A percentile compares a stretch with the other conserved stretches of the same genome.
Conservation (phyloP, 1,284 basidiomycete species). For the Ustilago vetiveriae region DNA sequence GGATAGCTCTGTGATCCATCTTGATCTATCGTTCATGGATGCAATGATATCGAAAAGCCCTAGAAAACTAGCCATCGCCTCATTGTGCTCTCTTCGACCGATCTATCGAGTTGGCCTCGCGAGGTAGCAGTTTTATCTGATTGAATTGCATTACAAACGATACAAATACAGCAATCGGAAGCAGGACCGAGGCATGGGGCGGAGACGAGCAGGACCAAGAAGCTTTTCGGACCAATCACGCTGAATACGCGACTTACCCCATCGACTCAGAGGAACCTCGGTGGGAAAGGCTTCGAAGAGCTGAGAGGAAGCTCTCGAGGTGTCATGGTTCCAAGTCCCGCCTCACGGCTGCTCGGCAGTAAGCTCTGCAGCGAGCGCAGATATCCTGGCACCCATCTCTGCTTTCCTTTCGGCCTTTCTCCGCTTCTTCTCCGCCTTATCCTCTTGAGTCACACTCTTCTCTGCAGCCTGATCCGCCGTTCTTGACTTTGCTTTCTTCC, state of each 20-base stretch:
- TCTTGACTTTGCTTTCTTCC: slow-evolving; percentile 17
- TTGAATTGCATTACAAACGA: too few species aligned
- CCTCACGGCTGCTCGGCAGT: slow-evolving; percentile 23
- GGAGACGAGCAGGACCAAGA: not conserved
- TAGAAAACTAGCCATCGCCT: not conserved
- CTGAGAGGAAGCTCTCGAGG: too few species aligned
- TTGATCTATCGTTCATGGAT: not conserved
- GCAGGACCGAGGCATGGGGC: not conserved
- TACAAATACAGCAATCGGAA: slow-evolving; percentile 4
- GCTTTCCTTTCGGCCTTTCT: slow-evolving; percentile 32
- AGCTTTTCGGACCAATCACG: too few species aligned
- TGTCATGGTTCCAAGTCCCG: too few species aligned
- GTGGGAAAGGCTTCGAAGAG: too few species aligned
- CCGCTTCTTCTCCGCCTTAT: slow-evolving; percentile 12
- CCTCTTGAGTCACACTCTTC: slow-evolving; percentile 2
- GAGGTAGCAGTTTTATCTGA: too few species aligned
- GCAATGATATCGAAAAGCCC: not conserved
- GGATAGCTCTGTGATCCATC: not conserved
- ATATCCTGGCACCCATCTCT: slow-evolving; percentile 16
- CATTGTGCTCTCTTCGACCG: not conserved
- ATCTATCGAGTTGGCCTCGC: too few species aligned
- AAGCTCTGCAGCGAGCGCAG: slow-evolving; percentile 26
- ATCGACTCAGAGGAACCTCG: too few species aligned
- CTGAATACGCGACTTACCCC: too few species aligned
- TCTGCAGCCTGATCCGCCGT: slow-evolving; percentile 7